phyloP scores from a whole-genome alignment of 331 rosid genomes.

The Pyrus hybrid region DNA sequence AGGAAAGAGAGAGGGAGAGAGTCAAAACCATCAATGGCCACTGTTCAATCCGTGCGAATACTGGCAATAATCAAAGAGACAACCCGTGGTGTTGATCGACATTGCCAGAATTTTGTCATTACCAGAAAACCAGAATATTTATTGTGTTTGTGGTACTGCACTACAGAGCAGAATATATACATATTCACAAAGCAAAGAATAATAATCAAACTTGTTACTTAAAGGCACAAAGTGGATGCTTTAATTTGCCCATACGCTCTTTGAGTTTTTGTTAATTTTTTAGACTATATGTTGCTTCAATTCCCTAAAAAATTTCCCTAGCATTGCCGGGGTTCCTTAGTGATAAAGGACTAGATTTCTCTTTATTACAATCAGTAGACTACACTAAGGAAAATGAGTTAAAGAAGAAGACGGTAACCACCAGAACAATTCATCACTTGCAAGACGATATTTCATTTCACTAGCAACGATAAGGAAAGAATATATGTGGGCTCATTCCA shows the following conservation, averaged over 20 bases:
- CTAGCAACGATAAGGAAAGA: neutral
- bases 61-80: neutral
- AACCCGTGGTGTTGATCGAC: neutral
- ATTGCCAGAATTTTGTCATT: neutral
- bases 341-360: neutral
- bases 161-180: neutral
- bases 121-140: neutral
- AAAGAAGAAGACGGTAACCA: no score
- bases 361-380: no score
- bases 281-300: neutral
- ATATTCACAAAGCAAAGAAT: neutral
- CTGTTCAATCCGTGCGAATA: neutral
- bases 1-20: neutral
- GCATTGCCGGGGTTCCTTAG: neutral
- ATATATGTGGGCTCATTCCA: neutral
- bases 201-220: neutral
- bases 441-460: neutral
- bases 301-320: neutral
- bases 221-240: neutral
- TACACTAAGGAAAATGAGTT: no score
- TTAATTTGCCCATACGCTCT: neutral
- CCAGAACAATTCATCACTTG: neutral
- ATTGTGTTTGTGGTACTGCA: neutral
- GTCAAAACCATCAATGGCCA: neutral
- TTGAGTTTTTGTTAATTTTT: neutral